Evolutionary conservation across 345 rosid genomes (phyloP), one percentile per base, ranked within the genome.

Genomic region (Brassica cretica): DNA sequence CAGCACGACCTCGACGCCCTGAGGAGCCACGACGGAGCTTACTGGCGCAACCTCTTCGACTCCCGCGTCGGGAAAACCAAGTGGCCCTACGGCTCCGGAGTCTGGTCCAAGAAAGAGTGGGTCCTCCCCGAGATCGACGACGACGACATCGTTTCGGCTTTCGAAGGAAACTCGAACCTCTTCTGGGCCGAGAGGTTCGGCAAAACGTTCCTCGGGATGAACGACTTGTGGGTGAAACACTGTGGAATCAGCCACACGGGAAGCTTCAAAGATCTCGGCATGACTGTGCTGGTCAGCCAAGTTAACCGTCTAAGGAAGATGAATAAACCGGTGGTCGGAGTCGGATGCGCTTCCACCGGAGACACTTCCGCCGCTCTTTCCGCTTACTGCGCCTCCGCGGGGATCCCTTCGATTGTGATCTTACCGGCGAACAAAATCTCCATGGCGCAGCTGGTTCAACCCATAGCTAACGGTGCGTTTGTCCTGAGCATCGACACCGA

Each of bases 101-200:
- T 90, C 21, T 92, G 92, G 97, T 84, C 89, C 68, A 92, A 92
- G 83, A 92, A 90, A 83, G 94, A 91, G 70, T 91, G 93, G 94
- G 94, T 91, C 4, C 81, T 91, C 15, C 94, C 91, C 1, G 89
- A 85, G 79, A 90, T 91, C 33, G 87, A 86, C 76, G 68, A 86
- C 6, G 93, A 91, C 44, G 93, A 91, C 64, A 91, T 91, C 66
- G 91, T 90, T 12, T 85, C 88, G 1, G 91, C 94, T 21, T 91
- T 89, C 56, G 94, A 91, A 77, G 94, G 97, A 4, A 91, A 91
- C 58, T 88, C 97, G 21, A 91, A 91, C 62, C 83, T 91, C 19
- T 91, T 90, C 81, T 90, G 94, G 97, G 94, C 97, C 0, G 97
- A 91, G 86, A 81, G 89, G 19, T 91, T 81, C 33, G 94, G 97